phyloP scores from a whole-genome alignment of 345 rosid genomes.

The Kandelia obovata region DNA sequence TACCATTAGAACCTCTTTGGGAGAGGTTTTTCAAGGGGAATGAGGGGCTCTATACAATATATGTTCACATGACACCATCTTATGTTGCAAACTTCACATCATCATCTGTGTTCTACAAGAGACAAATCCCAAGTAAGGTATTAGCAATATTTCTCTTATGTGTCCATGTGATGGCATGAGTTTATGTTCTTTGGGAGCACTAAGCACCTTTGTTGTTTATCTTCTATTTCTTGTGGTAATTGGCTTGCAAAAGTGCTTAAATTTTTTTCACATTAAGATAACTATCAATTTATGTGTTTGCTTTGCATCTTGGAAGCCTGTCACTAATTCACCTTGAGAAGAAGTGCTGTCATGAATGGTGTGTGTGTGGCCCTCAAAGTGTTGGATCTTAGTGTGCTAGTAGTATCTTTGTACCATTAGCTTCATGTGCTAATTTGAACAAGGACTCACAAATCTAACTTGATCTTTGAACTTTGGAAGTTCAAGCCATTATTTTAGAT shows the following conservation, averaged over 20 bases:
- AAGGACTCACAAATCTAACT: no score
- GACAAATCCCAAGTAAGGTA: constrained; percentile 97
- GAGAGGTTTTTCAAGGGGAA: background rate
- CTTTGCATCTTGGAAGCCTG: no score
- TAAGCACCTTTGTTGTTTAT: background rate
- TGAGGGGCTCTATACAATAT: background rate
- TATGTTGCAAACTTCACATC: constrained; percentile 44
- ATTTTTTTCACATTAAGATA: background rate
- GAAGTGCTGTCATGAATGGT: no score
- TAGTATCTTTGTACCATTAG: background rate
- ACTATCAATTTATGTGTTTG: no score
- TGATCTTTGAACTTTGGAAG: no score
- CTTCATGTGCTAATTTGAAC: background rate
- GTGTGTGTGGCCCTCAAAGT: no score
- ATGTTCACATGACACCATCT: constrained; percentile 60
- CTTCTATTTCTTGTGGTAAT: background rate
- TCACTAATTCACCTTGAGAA: no score
- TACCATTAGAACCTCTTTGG: background rate
- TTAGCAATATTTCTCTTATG: background rate
- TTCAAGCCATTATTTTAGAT: no score
- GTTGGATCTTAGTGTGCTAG: background rate
- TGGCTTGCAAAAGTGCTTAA: background rate
- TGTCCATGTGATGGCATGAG: background rate
- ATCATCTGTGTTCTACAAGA: constrained; percentile 63
- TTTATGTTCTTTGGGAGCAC: background rate